A percentile compares a stretch with the other conserved stretches of the same genome.
Evolutionary conservation across 140 eudicot genomes (phyloP).

Genomic region (Bidens hawaiensis): DNA sequence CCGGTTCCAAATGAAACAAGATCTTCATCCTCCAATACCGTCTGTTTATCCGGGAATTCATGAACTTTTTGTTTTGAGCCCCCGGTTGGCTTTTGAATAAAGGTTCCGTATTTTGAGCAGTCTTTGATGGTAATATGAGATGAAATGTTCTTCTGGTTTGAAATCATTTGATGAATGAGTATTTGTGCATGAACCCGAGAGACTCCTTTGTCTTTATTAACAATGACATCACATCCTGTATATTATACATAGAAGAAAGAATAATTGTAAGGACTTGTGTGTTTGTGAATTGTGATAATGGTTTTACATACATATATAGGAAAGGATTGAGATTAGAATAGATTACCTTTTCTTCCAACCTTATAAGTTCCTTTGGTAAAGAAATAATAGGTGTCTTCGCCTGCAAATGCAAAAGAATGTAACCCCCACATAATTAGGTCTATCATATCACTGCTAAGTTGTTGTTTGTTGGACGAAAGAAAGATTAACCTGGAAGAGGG

Average conservation of each 20-base stretch:
- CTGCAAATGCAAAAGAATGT: conserved; percentile 48
- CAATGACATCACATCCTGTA: conserved; percentile 90
- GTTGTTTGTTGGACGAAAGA: not conserved
- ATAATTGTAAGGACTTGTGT: not conserved
- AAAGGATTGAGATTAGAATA: not conserved
- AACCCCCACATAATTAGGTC: conserved; percentile 14
- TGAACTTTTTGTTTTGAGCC: conserved; percentile 67
- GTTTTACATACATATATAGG: not conserved
- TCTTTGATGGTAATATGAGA: conserved; percentile 70
- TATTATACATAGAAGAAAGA: conserved; percentile 22
- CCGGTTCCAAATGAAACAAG: conserved; percentile 92
- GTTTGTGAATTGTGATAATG: not conserved
- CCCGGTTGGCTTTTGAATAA: conserved; percentile 36
- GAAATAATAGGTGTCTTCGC: conserved; percentile 71
- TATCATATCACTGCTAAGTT: not conserved
- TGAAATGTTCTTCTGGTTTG: conserved; percentile 42
- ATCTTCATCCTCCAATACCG: conserved; percentile 57
- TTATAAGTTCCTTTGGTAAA: conserved; percentile 75
- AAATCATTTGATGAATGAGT: conserved; percentile 58
- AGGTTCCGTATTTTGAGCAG: conserved; percentile 92
- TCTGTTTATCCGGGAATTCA: conserved; percentile 67
- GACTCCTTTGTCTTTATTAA: conserved; percentile 89
- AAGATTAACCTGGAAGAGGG: conserved; percentile 66
- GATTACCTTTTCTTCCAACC: conserved; percentile 89
- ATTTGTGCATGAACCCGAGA: conserved; percentile 89